Evolutionary conservation across 2,329 filamentous ascomycete species (phyloP), one percentile per base, ranked within the genome.

Genomic region (Colletotrichum sp.): DNA sequence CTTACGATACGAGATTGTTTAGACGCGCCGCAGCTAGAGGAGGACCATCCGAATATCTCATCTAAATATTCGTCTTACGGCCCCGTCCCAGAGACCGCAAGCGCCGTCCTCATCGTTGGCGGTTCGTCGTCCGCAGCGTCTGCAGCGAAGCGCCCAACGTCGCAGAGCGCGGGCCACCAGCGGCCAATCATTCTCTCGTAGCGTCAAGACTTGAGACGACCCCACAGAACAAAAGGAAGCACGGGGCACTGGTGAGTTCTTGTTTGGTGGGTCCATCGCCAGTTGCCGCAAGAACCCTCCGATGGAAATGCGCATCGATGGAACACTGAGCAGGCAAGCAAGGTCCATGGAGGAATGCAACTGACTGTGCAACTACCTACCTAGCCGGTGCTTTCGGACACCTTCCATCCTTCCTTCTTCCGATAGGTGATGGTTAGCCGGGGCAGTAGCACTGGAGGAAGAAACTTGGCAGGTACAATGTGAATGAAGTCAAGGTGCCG

Each of bases 161-260:
- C 48, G 43, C 58, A 73, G 56, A 68, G 69, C 69, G 38, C 69
- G 43, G 73, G 69, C 73, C 73, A 62, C 21, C 56, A 21, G 5
- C 56, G 55, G 56, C 73, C 73, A 75, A 75, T 75, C 69, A 68
- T 62, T 75, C 64, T 48, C 16, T 63, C n/a, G 26, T 36, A 73
- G 63, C 73, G 48, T 75, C 73, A 55, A 69, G 70, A 73, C 73
- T 69, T 65, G 69, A 75, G 69, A 75, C 70, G 63, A 59, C 70
- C 43, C 63, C 63, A 59, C 43, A 48, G 24, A 62, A 65, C 28
- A n/a, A 36, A 21, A 56, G 34, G 69, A 64, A 62, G 73, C 62
- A 75, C 73, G 63, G 69, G 73, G 73, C 69, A 75, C n/a, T 71
- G 66, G 58, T 24, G 43, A 55, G 34, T 73, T 69, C 73, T 75